Evolutionary conservation across 2,329 filamentous ascomycete species (phyloP).

Genomic region (Penicillium crustosum): DNA sequence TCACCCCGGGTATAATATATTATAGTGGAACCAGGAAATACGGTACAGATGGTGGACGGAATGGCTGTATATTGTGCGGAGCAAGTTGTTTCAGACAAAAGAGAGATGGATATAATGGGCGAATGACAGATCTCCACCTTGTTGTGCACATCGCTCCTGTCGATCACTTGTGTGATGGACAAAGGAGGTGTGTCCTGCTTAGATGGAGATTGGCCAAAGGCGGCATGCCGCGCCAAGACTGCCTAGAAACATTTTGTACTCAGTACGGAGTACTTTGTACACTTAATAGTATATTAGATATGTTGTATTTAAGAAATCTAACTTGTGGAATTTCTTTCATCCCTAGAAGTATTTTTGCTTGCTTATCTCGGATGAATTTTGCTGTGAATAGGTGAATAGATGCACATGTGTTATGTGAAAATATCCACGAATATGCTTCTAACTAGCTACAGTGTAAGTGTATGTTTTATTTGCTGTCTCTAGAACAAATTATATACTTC

Average conservation of each 20-base stretch:
- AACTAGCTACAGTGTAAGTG: no score
- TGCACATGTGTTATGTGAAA: neutral
- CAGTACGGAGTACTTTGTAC: neutral
- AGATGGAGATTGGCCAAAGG: neutral
- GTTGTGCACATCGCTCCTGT: conserved; percentile 1
- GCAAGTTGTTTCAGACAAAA: conserved; percentile 2
- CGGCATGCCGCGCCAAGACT: neutral
- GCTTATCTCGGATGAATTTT: neutral
- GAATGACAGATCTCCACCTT: conserved; percentile 3
- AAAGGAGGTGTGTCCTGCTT: neutral
- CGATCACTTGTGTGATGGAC: neutral
- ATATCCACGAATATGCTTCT: neutral
- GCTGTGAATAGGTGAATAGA: neutral
- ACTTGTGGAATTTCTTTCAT: neutral
- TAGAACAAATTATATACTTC: neutral
- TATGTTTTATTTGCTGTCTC: neutral
- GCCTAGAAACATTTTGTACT: neutral
- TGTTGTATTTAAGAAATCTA: neutral
- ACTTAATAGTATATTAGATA: neutral
- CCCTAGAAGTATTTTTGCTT: neutral
- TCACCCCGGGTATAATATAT: neutral
- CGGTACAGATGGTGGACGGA: neutral
- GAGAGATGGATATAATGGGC: neutral
- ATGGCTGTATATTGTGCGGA: neutral
- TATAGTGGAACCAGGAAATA: neutral